phyloP scores from a whole-genome alignment of 2,329 filamentous ascomycete genomes.

The Simplicillium sp. region DNA sequence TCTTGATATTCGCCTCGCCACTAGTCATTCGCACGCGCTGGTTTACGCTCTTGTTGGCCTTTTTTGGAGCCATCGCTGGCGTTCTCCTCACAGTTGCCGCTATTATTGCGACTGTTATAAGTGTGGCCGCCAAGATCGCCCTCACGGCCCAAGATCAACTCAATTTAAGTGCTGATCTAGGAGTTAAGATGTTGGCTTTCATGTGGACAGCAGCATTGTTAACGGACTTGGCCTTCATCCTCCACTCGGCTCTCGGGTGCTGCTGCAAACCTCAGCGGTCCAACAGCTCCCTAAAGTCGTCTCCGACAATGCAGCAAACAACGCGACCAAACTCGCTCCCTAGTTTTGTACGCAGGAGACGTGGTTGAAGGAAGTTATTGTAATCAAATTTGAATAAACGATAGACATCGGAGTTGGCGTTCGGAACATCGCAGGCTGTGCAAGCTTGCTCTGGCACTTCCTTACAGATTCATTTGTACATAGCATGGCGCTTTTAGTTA shows the following conservation, averaged over 20 bases:
- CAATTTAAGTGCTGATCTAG: constrained; percentile 65
- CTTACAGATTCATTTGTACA: too few relatives aligned
- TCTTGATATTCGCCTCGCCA: constrained; percentile 60
- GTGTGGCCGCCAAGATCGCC: constrained; percentile 69
- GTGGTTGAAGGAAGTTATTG: too few relatives aligned
- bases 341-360: not conserved
- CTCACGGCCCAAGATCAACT: constrained; percentile 62
- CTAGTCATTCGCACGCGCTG: constrained; percentile 46
- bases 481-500: too few relatives aligned
- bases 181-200: constrained; percentile 69
- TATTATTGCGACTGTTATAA: constrained; percentile 74
- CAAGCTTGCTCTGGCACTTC: too few relatives aligned
- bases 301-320: not conserved
- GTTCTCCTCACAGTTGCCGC: constrained; percentile 61
- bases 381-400: too few relatives aligned
- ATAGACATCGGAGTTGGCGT: too few relatives aligned
- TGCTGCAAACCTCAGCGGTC: constrained; percentile 43
- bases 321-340: not conserved
- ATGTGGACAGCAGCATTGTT: constrained; percentile 76
- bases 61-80: constrained; percentile 58
- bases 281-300: not conserved
- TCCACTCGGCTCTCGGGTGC: constrained; percentile 71
- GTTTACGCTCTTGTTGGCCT: constrained; percentile 57
- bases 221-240: constrained; percentile 57
- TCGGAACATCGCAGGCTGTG: too few relatives aligned